Conservation (phyloP, 148 eudicot genomes). For the Camellia lanceoleosa region DNA sequence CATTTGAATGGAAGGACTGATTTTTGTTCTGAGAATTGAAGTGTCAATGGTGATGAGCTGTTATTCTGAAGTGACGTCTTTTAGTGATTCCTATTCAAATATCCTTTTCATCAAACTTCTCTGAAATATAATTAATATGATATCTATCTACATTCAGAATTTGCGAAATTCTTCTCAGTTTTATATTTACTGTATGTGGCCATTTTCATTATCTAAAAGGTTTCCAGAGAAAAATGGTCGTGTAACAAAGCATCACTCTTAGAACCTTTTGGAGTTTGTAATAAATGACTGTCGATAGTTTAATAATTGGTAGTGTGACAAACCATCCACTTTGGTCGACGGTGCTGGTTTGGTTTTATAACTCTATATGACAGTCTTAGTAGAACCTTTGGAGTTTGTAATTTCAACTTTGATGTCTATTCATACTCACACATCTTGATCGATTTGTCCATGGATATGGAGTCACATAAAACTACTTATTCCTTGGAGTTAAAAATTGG, state of each 20-base stretch:
- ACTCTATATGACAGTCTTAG: neutral
- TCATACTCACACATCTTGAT: neutral
- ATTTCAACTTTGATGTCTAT: neutral
- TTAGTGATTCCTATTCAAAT: too few species aligned
- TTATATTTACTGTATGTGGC: neutral
- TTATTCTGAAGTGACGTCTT: neutral
- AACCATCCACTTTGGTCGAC: neutral
- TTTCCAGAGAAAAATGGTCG: neutral
- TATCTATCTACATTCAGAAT: neutral
- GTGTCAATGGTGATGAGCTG: neutral
- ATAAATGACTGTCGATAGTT: neutral
- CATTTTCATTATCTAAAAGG: neutral
- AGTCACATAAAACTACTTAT: neutral
- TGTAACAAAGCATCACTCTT: neutral
- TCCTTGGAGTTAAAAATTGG: neutral
- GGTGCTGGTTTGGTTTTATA: neutral
- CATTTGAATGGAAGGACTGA: neutral
- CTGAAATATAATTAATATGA: neutral
- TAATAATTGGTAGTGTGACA: neutral
- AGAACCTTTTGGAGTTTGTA: neutral
- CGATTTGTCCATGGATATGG: neutral
- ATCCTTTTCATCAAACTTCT: neutral
- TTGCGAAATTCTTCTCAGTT: neutral
- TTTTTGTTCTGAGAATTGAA: slow-evolving; percentile 7
- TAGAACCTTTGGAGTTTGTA: neutral